phyloP scores from a whole-genome alignment of 2,329 filamentous ascomycete species.

The Thielaviopsis euricoi region DNA sequence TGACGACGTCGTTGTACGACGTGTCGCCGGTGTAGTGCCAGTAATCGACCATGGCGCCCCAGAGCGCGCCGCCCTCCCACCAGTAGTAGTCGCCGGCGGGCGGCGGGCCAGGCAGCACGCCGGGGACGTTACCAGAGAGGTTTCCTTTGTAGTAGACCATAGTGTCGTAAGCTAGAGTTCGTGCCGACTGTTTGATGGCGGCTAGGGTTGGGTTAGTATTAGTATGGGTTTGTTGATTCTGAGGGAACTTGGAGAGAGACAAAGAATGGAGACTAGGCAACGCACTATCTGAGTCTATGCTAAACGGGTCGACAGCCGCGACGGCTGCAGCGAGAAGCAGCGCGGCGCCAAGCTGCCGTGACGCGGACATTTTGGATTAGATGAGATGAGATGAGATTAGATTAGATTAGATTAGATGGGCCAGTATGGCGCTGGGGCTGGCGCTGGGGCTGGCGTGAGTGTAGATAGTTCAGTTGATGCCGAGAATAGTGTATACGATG shows the following conservation, averaged over 20 bases:
- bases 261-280: not conserved
- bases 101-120: slow-evolving; percentile 40
- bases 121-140: slow-evolving; percentile 33
- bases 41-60: slow-evolving; percentile 54
- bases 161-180: slow-evolving; percentile 31
- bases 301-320: not conserved
- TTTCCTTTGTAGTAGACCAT: slow-evolving; percentile 36
- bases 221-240: no score
- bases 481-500: no score
- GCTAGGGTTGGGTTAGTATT: slow-evolving; percentile 19
- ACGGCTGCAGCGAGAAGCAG: not conserved
- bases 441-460: no score
- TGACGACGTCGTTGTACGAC: slow-evolving; percentile 43
- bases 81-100: slow-evolving; percentile 47
- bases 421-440: not conserved
- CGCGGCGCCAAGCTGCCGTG: not conserved
- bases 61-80: slow-evolving; percentile 58
- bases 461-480: no score
- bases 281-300: slow-evolving; percentile 4
- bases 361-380: not conserved
- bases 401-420: no score
- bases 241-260: no score
- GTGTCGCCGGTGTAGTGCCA: slow-evolving; percentile 50
- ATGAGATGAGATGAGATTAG: no score
- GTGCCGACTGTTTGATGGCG: slow-evolving; percentile 29